These are phyloP conservation scores for Ascocoryne sarcoides DNA, from an alignment of 2,329 filamentous ascomycete species.

Conservation along the genomic window DNA sequence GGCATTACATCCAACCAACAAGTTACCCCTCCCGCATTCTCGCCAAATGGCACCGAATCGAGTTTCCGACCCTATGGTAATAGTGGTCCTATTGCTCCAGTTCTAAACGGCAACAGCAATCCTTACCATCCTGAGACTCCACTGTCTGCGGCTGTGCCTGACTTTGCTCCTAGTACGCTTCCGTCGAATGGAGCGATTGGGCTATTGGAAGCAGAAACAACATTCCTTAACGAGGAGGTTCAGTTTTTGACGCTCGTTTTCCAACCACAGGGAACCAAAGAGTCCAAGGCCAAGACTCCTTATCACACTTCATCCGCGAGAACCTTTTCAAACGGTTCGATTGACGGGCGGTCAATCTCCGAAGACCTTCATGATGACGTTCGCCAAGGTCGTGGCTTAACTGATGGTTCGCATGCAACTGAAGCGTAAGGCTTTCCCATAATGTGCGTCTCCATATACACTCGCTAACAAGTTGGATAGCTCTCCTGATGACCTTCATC, in stretches of 20 bases:
- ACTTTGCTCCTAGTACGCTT: constrained; percentile 36
- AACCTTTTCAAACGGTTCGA: constrained; percentile 47
- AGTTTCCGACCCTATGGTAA: constrained; percentile 20
- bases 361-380: constrained; percentile 37
- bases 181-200: constrained; percentile 15
- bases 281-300: constrained; percentile 27
- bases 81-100: constrained; percentile 8
- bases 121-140: constrained; percentile 37
- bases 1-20: constrained; percentile 23
- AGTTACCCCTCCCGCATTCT: constrained; percentile 22
- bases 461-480: constrained; percentile 13
- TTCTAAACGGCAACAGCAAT: constrained; percentile 31
- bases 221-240: constrained; percentile 44
- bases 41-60: constrained; percentile 25
- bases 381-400: constrained; percentile 29
- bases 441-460: not conserved
- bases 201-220: constrained; percentile 28
- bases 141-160: constrained; percentile 54
- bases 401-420: constrained; percentile 31
- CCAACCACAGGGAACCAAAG: constrained; percentile 30
- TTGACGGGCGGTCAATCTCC: constrained; percentile 43
- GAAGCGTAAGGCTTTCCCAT: constrained; percentile 27
- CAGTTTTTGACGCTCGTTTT: constrained; percentile 44
- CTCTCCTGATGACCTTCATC: constrained; percentile 19
- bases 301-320: constrained; percentile 34